Evolutionary conservation across 441 rosid species (phyloP), one percentile per base, ranked within the genome.

Genomic region (Arabidopsis hybrid): DNA sequence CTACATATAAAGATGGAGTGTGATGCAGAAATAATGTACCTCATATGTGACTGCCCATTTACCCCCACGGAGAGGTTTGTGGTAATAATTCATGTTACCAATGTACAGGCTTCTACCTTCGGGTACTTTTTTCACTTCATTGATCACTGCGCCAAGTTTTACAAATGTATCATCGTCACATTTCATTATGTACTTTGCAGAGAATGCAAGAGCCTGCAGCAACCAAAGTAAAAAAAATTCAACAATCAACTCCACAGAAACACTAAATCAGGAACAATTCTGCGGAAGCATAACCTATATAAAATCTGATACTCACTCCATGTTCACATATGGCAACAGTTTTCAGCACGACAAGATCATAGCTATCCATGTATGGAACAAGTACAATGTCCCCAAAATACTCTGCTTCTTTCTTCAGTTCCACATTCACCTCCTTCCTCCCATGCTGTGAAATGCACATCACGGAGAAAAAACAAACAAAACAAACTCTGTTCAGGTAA

Each of bases 21-120:
- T 36, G 63, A 16, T 61, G 79, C 17, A 61, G 21, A 67, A 49
- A 32, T 3, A 78, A 51, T 32, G 18, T 85, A 92, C 98, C 95
- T 92, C 95, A 42, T 89, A 86, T 8, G 93, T 87, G 76, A 92
- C 97, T 10, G 91, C 97, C 98, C 98, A 92, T 89, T 92, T 92
- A 45, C 98, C 98, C 4, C 87, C 52, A 14, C 97, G 87, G 49
- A 92, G 79, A 75, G 97, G 97, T 83, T 85, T 91, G 69, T 89
- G 95, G 83, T 84, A 86, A 78, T 91, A 89, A 79, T 92, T 92
- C 73, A 91, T 84, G 74, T 92, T 92, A 60, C 98, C 97, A 61
- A 89, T 82, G 72, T 91, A 92, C 69, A 92, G 75, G 86, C 91
- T 92, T 65, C 81, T 84, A 49, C 82, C 88, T 57, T 79, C 82